Conservation (phyloP, 805 yeast genomes). For the Metschnikowia anglica region DNA sequence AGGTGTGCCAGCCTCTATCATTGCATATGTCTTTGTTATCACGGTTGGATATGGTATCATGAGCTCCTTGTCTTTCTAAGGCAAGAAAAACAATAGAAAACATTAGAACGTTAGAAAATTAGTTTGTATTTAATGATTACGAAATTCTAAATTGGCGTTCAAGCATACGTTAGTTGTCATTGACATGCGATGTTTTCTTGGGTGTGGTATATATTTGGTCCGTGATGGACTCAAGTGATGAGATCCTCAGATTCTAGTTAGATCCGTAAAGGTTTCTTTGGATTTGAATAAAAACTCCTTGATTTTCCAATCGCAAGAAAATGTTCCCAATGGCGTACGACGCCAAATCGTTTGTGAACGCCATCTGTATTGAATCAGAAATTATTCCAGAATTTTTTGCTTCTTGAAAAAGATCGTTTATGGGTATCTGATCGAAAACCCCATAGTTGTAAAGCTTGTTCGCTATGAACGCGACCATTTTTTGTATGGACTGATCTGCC, state of each 20-base stretch:
- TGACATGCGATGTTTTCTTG: too few relatives aligned
- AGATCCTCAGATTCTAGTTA: too few relatives aligned
- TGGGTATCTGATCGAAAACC: slow-evolving; percentile 32
- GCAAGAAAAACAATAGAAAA: not conserved
- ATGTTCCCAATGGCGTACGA: slow-evolving; percentile 34
- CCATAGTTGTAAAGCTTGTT: slow-evolving; percentile 34
- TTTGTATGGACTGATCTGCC: slow-evolving; percentile 21
- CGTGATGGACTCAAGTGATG: too few relatives aligned
- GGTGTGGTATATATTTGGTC: too few relatives aligned
- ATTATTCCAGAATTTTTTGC: slow-evolving; percentile 27
- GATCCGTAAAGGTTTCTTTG: slow-evolving; percentile 8
- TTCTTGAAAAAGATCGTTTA: slow-evolving; percentile 23
- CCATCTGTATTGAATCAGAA: slow-evolving; percentile 24
- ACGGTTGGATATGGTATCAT: slow-evolving; percentile 44
- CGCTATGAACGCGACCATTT: slow-evolving; percentile 24
- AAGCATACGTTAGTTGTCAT: too few relatives aligned
- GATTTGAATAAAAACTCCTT: slow-evolving; percentile 32
- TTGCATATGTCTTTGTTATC: slow-evolving; percentile 36
- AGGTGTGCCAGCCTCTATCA: slow-evolving; percentile 42
- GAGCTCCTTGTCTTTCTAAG: slow-evolving; percentile 20
- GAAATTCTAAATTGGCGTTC: not conserved
- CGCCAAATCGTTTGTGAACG: slow-evolving; percentile 30
- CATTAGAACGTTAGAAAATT: not conserved
- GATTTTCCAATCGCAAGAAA: slow-evolving; percentile 29
- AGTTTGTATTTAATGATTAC: not conserved